Percentiles rank a stretch among this genome's conserved stretches.
These are phyloP conservation scores for Arthrinium phaeospermum DNA, from an alignment of 2,329 filamentous ascomycete genomes.

Conservation along the genomic window DNA sequence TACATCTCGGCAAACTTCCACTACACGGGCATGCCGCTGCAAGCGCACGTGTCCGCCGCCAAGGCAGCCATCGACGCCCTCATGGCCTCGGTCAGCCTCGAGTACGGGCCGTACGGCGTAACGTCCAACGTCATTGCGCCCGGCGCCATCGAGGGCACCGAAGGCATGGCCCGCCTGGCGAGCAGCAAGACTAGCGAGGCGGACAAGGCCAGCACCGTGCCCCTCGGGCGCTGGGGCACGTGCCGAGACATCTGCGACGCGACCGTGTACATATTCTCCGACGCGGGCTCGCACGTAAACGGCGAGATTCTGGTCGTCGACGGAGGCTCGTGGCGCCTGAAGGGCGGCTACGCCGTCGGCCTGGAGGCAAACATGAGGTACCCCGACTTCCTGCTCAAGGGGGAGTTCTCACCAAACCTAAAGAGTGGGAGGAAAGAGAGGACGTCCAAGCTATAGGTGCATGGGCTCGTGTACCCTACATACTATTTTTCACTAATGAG, in stretches of 20 bases:
- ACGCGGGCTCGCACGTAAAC: conserved; percentile 85
- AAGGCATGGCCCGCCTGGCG: conserved; percentile 73
- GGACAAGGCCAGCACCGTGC: conserved; percentile 57
- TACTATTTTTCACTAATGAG: background rate
- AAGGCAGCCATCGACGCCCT: conserved; percentile 92
- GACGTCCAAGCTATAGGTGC: conserved; percentile 47
- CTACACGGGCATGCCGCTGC: conserved; percentile 83
- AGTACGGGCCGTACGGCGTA: conserved; percentile 87
- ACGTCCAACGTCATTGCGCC: conserved; percentile 90
- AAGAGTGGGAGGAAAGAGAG: conserved; percentile 45
- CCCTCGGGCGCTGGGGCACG: conserved; percentile 76
- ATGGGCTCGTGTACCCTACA: background rate
- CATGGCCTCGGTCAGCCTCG: conserved; percentile 78
- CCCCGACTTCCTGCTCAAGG: conserved; percentile 54
- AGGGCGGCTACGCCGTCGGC: conserved; percentile 53
- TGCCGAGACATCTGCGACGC: conserved; percentile 92
- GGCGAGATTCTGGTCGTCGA: conserved; percentile 81
- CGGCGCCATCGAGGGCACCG: conserved; percentile 84
- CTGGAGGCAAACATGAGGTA: conserved; percentile 56
- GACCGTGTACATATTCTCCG: conserved; percentile 86
- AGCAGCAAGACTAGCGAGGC: conserved; percentile 44
- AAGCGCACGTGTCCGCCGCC: conserved; percentile 88
- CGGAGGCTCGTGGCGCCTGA: conserved; percentile 62
- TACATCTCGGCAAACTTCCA: conserved; percentile 92
- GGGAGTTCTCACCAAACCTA: conserved; percentile 45